A percentile compares a stretch with the other conserved stretches of the same genome.
phyloP scores from a whole-genome alignment of 345 rosid species.

The Brassica juncea region DNA sequence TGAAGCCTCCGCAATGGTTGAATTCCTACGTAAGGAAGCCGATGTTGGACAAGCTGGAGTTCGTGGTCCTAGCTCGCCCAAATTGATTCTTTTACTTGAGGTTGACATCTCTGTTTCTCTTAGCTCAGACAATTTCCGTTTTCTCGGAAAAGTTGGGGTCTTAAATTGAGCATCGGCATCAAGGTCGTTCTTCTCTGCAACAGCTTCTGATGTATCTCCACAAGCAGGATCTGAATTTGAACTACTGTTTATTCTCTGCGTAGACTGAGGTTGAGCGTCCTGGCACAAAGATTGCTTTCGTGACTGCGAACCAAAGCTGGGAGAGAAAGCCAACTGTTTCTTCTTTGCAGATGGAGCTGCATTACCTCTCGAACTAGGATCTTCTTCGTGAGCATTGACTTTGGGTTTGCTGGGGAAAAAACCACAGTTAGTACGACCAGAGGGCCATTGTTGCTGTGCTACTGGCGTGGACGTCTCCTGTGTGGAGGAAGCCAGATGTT shows the following conservation, averaged over 20 bases:
- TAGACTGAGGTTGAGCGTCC: constrained; percentile 52
- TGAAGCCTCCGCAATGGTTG: constrained; percentile 47
- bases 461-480: constrained; percentile 55
- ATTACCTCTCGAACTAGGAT: constrained; percentile 49
- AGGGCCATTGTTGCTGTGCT: constrained; percentile 78
- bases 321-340: constrained; percentile 76
- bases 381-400: constrained; percentile 48
- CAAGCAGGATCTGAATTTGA: constrained; percentile 44
- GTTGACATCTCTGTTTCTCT: constrained; percentile 58
- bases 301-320: constrained; percentile 58
- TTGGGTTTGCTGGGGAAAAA: constrained; percentile 60
- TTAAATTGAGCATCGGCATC: constrained; percentile 63
- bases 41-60: constrained; percentile 68
- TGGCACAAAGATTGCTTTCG: constrained; percentile 49
- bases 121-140: constrained; percentile 72
- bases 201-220: constrained; percentile 45
- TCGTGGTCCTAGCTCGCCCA: constrained; percentile 65
- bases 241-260: constrained; percentile 43
- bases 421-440: constrained; percentile 67
- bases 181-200: constrained; percentile 47
- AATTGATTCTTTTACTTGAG: constrained; percentile 69
- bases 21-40: constrained; percentile 48
- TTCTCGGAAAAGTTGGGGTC: constrained; percentile 75
- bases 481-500: constrained; percentile 63
- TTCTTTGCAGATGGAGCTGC: constrained; percentile 60